Conservation (phyloP, 2,329 filamentous ascomycete species). For the Trichoderma cornu-damae region DNA sequence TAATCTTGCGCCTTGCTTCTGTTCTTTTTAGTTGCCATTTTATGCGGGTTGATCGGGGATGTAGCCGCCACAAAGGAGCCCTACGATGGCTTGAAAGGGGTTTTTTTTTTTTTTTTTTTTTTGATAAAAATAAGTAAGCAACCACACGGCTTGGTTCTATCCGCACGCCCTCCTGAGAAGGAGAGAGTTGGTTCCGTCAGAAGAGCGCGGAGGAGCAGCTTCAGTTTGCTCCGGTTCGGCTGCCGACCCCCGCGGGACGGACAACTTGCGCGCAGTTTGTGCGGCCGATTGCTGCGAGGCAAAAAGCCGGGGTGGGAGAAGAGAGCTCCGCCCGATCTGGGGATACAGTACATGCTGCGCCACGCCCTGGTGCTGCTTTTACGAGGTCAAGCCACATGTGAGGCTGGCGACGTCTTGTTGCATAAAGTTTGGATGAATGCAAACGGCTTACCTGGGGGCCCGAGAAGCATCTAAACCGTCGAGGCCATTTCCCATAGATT, state of each 20-base stretch:
- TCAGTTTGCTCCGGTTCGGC: background rate
- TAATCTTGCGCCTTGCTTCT: background rate
- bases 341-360: too few relatives aligned
- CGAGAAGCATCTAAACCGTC: background rate
- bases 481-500: background rate
- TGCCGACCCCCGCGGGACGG: background rate
- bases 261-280: too few relatives aligned
- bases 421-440: constrained; percentile 2
- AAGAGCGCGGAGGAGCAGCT: background rate
- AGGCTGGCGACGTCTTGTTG: background rate
- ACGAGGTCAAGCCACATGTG: background rate
- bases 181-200: background rate
- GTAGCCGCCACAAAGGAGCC: background rate
- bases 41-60: background rate
- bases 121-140: constrained; percentile 5
- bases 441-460: too few relatives aligned
- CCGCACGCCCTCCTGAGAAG: background rate
- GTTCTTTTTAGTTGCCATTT: background rate
- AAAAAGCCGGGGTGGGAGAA: background rate
- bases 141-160: background rate
- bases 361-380: constrained; percentile 10
- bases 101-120: too few relatives aligned
- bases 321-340: background rate
- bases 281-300: background rate
- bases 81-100: constrained; percentile 7